Conservation (phyloP, 805 yeast species). For the Candida berthetii region DNA sequence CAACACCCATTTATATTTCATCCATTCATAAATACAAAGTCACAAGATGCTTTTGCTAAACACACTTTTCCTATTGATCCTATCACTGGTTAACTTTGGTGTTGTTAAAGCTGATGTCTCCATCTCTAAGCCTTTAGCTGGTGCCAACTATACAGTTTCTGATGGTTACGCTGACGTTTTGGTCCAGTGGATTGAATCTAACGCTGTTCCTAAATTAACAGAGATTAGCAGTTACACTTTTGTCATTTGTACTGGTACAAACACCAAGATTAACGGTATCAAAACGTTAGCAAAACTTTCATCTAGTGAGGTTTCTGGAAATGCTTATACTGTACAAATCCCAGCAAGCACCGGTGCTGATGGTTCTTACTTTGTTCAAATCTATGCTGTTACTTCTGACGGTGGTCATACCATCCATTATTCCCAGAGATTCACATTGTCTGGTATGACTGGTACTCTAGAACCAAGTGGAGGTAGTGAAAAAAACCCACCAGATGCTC, state of each 20-base stretch:
- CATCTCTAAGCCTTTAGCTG: constrained; percentile 18
- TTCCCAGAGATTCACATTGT: constrained; percentile 55
- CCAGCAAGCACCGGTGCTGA: constrained; percentile 20
- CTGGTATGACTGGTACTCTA: constrained; percentile 65
- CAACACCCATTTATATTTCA: no score
- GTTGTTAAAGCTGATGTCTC: constrained; percentile 19
- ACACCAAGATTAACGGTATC: constrained; percentile 38
- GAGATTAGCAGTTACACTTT: constrained; percentile 42
- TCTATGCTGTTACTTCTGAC: constrained; percentile 37
- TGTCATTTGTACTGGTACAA: constrained; percentile 67
- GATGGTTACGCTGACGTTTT: constrained; percentile 22
- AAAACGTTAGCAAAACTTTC: constrained; percentile 23
- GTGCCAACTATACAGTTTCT: constrained; percentile 10
- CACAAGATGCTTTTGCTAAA: no score
- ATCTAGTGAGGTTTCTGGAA: constrained; percentile 23
- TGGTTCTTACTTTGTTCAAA: constrained; percentile 73
- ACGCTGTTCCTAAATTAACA: constrained; percentile 36
- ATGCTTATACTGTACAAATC: constrained; percentile 26
- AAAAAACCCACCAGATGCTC: constrained; percentile 32
- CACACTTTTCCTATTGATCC: no score
- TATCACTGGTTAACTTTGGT: no score
- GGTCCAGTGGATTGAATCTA: constrained; percentile 51
- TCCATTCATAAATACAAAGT: no score
- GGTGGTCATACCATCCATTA: constrained; percentile 62
- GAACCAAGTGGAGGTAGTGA: constrained; percentile 40